Conservation (phyloP, 2,329 filamentous ascomycete genomes). For the Calonectria honghensis region DNA sequence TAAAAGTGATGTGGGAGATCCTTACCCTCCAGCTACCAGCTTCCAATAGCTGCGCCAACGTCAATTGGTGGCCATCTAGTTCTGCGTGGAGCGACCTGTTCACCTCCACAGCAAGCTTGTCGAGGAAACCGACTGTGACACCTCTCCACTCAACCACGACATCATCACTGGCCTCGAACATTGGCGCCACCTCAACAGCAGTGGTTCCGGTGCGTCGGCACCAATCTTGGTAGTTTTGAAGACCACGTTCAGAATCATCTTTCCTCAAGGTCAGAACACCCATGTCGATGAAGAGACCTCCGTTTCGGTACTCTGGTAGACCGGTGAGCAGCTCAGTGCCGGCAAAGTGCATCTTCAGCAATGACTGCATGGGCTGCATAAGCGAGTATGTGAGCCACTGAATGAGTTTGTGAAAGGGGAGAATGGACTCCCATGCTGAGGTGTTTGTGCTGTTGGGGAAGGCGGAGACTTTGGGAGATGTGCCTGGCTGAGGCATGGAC, state of each 20-base stretch:
- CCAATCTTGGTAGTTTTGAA: slow-evolving; percentile 78
- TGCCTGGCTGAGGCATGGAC: slow-evolving; percentile 80
- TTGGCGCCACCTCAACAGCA: slow-evolving; percentile 71
- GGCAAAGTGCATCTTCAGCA: slow-evolving; percentile 87
- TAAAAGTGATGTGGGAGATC: neutral
- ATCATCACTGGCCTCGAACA: slow-evolving; percentile 76
- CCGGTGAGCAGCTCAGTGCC: slow-evolving; percentile 90
- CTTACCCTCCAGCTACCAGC: slow-evolving; percentile 98
- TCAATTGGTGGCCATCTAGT: slow-evolving; percentile 83
- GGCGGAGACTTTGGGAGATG: slow-evolving; percentile 58
- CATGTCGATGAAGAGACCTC: slow-evolving; percentile 89
- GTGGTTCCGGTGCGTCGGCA: slow-evolving; percentile 82
- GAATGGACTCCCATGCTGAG: slow-evolving; percentile 81
- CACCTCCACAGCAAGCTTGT: slow-evolving; percentile 71
- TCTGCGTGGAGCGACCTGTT: slow-evolving; percentile 78
- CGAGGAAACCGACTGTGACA: slow-evolving; percentile 76
- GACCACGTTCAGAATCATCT: slow-evolving; percentile 80
- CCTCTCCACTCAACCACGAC: slow-evolving; percentile 81
- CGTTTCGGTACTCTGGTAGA: slow-evolving; percentile 93
- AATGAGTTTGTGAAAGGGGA: slow-evolving; percentile 95
- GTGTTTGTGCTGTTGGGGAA: slow-evolving; percentile 49
- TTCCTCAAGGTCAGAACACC: slow-evolving; percentile 86
- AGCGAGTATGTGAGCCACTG: slow-evolving; percentile 97
- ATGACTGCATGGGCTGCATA: slow-evolving; percentile 90
- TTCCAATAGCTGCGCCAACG: slow-evolving; percentile 91